Conservation (phyloP, 345 rosid species). For the Salix brachista region DNA sequence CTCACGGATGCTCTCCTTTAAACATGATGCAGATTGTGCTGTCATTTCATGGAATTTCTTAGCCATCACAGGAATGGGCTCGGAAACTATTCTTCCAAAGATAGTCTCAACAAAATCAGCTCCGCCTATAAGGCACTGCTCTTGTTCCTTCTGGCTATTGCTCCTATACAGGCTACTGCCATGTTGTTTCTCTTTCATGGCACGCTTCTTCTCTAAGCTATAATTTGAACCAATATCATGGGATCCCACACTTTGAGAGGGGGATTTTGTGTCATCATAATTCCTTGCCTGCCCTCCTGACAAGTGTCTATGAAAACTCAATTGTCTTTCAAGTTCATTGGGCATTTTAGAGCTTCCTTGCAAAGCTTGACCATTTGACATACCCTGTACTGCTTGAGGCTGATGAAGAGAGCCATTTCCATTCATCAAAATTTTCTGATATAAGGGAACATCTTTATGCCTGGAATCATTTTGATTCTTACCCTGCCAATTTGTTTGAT, state of each 20-base stretch:
- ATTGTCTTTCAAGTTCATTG: slow-evolving; percentile 62
- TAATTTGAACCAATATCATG: slow-evolving; percentile 59
- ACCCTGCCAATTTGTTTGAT: slow-evolving; percentile 56
- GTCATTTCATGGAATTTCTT: slow-evolving; percentile 77
- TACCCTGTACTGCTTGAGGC: slow-evolving; percentile 46
- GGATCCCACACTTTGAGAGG: slow-evolving; percentile 62
- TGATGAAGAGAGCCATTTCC: slow-evolving; percentile 56
- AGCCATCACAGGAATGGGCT: slow-evolving; percentile 71
- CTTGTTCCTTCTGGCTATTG: slow-evolving; percentile 55
- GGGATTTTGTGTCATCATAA: slow-evolving; percentile 52
- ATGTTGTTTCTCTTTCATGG: slow-evolving; percentile 47
- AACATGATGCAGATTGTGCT: slow-evolving; percentile 44
- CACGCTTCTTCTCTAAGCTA: slow-evolving; percentile 58
- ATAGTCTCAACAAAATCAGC: slow-evolving; percentile 69
- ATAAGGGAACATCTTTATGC: slow-evolving; percentile 61
- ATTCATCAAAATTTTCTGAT: slow-evolving; percentile 59
- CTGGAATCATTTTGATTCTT: slow-evolving; percentile 63
- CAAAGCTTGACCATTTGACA: slow-evolving; percentile 42
- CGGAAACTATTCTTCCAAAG: slow-evolving; percentile 60
- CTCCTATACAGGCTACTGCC: slow-evolving; percentile 56
- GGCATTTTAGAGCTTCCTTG: slow-evolving; percentile 52
- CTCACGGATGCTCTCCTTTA: slow-evolving; percentile 78
- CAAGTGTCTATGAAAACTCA: slow-evolving; percentile 55
- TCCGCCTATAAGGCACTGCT: slow-evolving; percentile 49
- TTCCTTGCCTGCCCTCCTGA: slow-evolving; percentile 28